These are phyloP conservation scores for Aspergillus bertholletiae DNA, from an alignment of 495 filamentous ascomycete species.

Conservation along the genomic window DNA sequence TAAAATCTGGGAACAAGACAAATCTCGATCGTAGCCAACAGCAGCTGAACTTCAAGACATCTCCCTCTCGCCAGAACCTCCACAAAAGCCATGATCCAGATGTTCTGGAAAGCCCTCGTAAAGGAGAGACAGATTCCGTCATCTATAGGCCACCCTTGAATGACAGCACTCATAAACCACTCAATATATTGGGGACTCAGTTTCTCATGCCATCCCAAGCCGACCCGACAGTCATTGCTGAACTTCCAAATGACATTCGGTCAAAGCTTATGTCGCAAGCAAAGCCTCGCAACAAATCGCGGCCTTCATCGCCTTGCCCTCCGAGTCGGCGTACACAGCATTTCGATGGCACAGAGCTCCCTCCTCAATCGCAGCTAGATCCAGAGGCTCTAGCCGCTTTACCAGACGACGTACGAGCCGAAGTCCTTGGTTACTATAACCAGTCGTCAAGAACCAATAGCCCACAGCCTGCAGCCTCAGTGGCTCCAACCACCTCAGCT, in stretches of 20 bases:
- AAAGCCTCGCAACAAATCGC: slow-evolving; percentile 27
- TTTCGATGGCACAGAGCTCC: slow-evolving; percentile 24
- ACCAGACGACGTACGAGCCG: slow-evolving; percentile 77
- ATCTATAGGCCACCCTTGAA: slow-evolving; percentile 39
- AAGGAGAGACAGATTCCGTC: slow-evolving; percentile 51
- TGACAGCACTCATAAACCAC: slow-evolving; percentile 57
- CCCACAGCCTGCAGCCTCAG: slow-evolving; percentile 20
- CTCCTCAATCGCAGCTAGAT: slow-evolving; percentile 61
- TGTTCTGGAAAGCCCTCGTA: slow-evolving; percentile 64
- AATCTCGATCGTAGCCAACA: slow-evolving; percentile 59
- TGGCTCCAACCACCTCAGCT: slow-evolving; percentile 25
- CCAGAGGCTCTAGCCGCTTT: slow-evolving; percentile 71
- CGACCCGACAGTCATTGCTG: slow-evolving; percentile 70
- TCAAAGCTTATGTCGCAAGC: slow-evolving; percentile 60
- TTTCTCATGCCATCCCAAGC: slow-evolving; percentile 81
- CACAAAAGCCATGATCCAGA: slow-evolving; percentile 42
- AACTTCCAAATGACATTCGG: slow-evolving; percentile 76
- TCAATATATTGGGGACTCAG: slow-evolving; percentile 81
- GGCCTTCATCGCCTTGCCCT: slow-evolving; percentile 29
- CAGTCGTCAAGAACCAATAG: slow-evolving; percentile 15
- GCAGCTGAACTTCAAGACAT: slow-evolving; percentile 55
- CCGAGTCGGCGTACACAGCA: slow-evolving; percentile 16
- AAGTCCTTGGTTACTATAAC: slow-evolving; percentile 68
- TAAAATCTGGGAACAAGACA: slow-evolving; percentile 47
- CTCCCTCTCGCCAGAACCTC: slow-evolving; percentile 28